Base-by-base conservation (phyloP, 78 protist genomes). In the Tieghemostelium lacteum region DNA sequence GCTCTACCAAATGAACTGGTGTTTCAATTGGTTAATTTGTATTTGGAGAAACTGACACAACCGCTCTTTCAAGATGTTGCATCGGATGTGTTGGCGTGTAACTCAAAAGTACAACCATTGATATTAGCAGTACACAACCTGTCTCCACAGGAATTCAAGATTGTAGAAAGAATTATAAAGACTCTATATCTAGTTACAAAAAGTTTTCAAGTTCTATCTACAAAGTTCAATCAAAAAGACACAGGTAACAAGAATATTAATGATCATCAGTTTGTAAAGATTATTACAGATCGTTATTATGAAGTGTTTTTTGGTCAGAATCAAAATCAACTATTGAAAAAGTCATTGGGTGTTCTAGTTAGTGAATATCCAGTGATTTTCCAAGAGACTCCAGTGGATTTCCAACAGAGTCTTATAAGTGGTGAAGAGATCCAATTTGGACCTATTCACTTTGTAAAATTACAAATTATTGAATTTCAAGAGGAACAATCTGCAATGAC, bases 341-440 rank as follows among this genome's bases (percentile, higher is more conserved):
- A 57, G 33, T 19, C 17, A 57, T 17, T 57, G 4, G 4, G 10
- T 5, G 17, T 19, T 14, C 6, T 57, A 16, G 16, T 57, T 19
- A 16, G 8, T 7, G 63, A 57, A 7, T 57, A 57, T 57, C 33
- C 17, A n/a, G 8, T 19, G 10, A 4, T 57, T 7, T 57, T 57
- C 26, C 63, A n/a, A 7, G 17, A n/a, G 29, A 57, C 4, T 7
- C 26, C 63, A 57, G 16, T 17, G 29, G 10, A 57, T 5, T n/a
- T 22, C 63, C 63, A 57, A 57, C 6, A 57, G n/a, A n/a, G n/a
- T n/a, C 63, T 57, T 4, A 7, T 57, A 4, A 14, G 10, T 19
- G 63, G 63, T 4, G 63, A 57, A 16, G 63, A 57, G 63, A 57
- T 57, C 63, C 26, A 14, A 4, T 16, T 57, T 57, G 63, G 63